Evolutionary conservation across 768 basidiomycete species (phyloP), one percentile per base, ranked within the genome.

Genomic region (Lactarius quietus): DNA sequence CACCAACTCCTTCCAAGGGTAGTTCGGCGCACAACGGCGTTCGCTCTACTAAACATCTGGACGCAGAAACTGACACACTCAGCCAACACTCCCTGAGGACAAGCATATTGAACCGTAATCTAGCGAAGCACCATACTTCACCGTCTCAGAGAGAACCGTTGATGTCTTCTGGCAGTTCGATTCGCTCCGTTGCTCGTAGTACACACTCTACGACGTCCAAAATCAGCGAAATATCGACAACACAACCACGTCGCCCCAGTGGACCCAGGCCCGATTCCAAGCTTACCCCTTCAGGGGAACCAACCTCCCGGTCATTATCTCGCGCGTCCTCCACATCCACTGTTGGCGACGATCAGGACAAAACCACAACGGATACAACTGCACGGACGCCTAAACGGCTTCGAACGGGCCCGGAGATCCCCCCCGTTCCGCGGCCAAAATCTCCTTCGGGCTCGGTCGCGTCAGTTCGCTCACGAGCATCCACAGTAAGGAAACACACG

Each of bases 251-350:
- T 4, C 73, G 72, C 20, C 57, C 59, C 12, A 62, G 70, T n/a
- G 71, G 71, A 12, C 67, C 67, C 23, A 71, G 76, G 20, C 89
- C 89, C 3, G 90, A 92, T 68, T 90, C 88, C 6, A 90, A 91
- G 71, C 78, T 90, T 10, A 88, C 87, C 3, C 88, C 88, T 23
- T 79, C 76, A 41, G 71, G 73, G 39, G 59, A 71, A 6, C 60
- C 71, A 3, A 62, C 66, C 4, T 57, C 67, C 23, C 66, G 68
- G 29, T 59, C 68, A 15, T 26, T 66, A 15, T 70, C 66, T 54
- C 69, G 66, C 31, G 18, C 66, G 7, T 61, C 63, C 43, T 63
- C 67, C n/a, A 54, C 69, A 31, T 55, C 67, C 29, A 57, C 67
- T n/a, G 59, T 65, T 18, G 60, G 65, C 33, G 67, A 65, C 41